Evolutionary conservation across 768 basidiomycete genomes (phyloP).

Genomic region (Macrolepiota dolichaula): DNA sequence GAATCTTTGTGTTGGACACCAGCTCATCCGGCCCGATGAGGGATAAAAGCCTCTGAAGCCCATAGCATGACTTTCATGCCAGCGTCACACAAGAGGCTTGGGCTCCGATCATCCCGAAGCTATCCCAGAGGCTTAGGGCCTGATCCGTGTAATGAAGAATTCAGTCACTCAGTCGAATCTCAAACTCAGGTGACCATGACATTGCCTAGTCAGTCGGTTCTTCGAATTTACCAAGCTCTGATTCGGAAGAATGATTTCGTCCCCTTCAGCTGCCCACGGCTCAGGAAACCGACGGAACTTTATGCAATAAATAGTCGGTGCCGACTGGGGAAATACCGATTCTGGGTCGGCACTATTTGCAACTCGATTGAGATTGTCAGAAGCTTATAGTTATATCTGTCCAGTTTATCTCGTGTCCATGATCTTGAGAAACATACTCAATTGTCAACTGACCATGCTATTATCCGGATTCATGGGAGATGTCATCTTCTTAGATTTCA

Average conservation of each 20-base stretch:
- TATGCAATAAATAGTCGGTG: background rate
- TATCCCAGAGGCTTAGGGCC: background rate
- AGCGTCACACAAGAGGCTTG: background rate
- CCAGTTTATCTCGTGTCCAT: background rate
- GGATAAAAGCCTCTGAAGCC: too few species aligned
- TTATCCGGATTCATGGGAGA: constrained; percentile 2
- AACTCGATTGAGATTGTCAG: background rate
- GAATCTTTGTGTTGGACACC: too few species aligned
- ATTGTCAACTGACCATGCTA: background rate
- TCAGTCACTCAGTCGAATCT: background rate
- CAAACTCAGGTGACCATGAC: background rate
- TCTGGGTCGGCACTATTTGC: background rate
- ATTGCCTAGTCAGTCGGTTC: background rate
- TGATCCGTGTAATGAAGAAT: background rate
- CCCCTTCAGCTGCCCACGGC: background rate
- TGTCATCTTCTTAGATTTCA: constrained; percentile 2
- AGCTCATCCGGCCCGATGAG: too few species aligned
- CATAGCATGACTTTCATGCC: background rate
- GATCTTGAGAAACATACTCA: background rate
- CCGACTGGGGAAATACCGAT: background rate
- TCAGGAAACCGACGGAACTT: background rate
- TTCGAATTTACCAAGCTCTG: background rate
- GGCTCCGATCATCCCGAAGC: background rate
- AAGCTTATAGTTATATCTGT: background rate
- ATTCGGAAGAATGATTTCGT: background rate